Base-by-base conservation (phyloP, 108 stramenopile species). In the Nitzschia sp. region DNA sequence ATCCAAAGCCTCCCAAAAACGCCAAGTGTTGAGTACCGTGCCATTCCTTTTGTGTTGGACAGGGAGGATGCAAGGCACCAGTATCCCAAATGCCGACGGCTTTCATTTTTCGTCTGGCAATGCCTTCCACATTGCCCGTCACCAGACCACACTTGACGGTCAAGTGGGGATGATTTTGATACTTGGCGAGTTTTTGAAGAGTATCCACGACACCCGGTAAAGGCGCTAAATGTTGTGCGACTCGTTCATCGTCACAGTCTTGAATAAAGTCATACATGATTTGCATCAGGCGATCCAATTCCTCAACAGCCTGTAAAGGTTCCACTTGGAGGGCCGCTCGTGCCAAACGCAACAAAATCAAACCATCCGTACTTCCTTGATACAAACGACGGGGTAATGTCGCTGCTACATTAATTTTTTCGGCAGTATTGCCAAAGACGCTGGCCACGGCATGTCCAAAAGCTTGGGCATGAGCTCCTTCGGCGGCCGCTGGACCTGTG, bases 61-160 rank as follows among this genome's bases (percentile, higher is more conserved):
- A 68, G 27, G 79, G 70, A 23, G 78, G 71, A 2, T 73, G 69
- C 19, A 85, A 73, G 42, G 75, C 81, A 28, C 69, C 61, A 13
- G 81, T 79, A 23, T 72, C 71, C 2, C 29, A 66, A 36, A 85
- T 65, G 4, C 81, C 84, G 13, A 82, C 61, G 2, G 81, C 78
- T 30, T 42, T 27, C 81, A 85, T 82, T 49, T 82, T 82, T n/a
- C 70, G 68, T 13, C 81, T 64, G 9, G 84, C 81, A 58, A 85
- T 82, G n/a, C 78, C 81, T 61, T 85, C 84, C 1, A 82, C 84
- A 54, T 85, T 82, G 31, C 84, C 84, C 15, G 84, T 85, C 0
- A 85, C 84, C 15, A 85, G 36, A 13, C 84, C 84, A 56, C 78
- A 85, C 31, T 60, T 71, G 27, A 81, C 79, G 13, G 13, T 42